These are phyloP conservation scores for Pseudozyma thailandica DNA, from an alignment of 1,284 basidiomycete species.

Conservation along the genomic window DNA sequence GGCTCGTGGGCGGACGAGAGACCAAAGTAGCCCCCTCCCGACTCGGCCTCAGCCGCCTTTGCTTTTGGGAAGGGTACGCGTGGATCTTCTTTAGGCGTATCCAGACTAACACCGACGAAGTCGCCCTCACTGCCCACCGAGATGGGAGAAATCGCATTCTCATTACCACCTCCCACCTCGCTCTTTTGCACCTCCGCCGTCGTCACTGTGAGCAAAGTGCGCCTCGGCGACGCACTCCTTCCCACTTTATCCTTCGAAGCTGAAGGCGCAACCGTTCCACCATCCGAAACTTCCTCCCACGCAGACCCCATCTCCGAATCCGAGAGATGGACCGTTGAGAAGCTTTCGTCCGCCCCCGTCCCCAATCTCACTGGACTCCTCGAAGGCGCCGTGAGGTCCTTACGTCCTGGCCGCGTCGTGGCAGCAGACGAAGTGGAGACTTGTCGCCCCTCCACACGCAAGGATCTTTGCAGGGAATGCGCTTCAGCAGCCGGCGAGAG, in stretches of 20 bases:
- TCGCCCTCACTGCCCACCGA: constrained; percentile 16
- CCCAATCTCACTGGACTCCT: constrained; percentile 16
- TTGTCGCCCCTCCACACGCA: constrained; percentile 30
- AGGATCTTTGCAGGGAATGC: constrained; percentile 17
- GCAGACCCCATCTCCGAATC: constrained; percentile 43
- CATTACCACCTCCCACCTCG: not conserved
- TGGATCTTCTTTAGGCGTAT: constrained; percentile 11
- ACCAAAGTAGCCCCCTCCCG: constrained; percentile 14
- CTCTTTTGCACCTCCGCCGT: not conserved
- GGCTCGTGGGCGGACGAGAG: constrained; percentile 18
- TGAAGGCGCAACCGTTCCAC: constrained; percentile 39
- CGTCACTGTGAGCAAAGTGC: not conserved
- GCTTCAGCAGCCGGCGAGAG: constrained; percentile 17
- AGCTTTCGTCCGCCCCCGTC: constrained; percentile 32
- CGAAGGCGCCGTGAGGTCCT: no score
- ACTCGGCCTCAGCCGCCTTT: no score
- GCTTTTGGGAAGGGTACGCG: no score
- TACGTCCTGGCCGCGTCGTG: constrained; percentile 23
- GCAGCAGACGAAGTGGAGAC: constrained; percentile 37
- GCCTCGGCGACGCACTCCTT: constrained; percentile 14
- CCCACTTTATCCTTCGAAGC: constrained; percentile 4
- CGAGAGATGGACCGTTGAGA: constrained; percentile 36
- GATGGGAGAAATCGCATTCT: constrained; percentile 4
- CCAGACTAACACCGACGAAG: constrained; percentile 17
- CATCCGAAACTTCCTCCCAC: constrained; percentile 55